Evolutionary conservation across 2,329 filamentous ascomycete species (phyloP).

Genomic region (Cladosporium cucumerinum): DNA sequence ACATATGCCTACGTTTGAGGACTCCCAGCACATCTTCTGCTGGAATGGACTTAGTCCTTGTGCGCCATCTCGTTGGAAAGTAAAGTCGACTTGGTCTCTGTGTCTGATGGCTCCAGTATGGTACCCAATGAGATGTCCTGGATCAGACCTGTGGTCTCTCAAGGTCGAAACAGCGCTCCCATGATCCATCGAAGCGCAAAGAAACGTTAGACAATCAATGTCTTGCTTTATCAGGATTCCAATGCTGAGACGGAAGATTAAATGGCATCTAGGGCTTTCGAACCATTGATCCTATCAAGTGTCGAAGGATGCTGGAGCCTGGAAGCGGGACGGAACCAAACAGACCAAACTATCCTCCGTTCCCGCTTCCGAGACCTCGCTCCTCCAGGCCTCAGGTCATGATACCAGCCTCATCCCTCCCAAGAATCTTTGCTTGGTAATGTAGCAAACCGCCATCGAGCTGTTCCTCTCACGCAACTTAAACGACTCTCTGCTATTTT

Average conservation of each 20-base stretch:
- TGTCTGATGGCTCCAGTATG: not conserved
- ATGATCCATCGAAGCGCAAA: not conserved
- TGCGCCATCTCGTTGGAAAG: not conserved
- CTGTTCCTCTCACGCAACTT: not conserved
- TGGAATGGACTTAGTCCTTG: not conserved
- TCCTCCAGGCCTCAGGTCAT: not conserved
- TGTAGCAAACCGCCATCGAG: not conserved
- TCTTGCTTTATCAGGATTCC: not conserved
- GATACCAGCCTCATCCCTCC: not conserved
- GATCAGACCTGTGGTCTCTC: not conserved
- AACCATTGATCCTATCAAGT: not conserved
- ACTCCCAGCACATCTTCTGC: not conserved
- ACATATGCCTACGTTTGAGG: not conserved
- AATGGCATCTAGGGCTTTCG: not conserved
- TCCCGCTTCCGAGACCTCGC: too few species aligned
- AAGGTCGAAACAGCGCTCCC: not conserved
- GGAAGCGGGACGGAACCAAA: not conserved
- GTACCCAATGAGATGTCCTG: not conserved
- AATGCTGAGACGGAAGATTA: not conserved
- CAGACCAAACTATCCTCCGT: too few species aligned
- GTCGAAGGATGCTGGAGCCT: not conserved
- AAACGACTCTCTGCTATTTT: not conserved
- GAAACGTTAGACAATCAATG: not conserved
- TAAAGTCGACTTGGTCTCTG: not conserved
- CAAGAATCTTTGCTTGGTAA: slow-evolving; percentile 3